Evolutionary conservation across 1,139 yeast species (phyloP), one percentile per base, ranked within the genome.

Genomic region (Trichomonascaceae sp.): DNA sequence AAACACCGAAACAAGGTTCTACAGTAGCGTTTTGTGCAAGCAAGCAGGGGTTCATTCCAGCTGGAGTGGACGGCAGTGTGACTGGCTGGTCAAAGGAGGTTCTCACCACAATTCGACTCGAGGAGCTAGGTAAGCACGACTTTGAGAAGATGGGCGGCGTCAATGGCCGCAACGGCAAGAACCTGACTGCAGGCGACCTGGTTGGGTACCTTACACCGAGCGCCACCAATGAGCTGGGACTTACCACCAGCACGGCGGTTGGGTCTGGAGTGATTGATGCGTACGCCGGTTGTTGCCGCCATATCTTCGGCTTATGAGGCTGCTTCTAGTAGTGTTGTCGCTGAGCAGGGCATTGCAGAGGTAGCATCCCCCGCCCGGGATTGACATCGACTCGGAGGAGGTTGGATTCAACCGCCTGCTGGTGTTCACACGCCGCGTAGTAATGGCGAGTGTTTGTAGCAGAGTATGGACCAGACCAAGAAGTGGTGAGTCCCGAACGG

Each of bases 241-340:
- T 89, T 43, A 71, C 92, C 9, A 69, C 78, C 17, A 68, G 69
- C 36, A 80, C 93, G 59, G 73, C 76, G 27, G 97, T 89, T 28
- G 96, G 95, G 5, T 76, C 93, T 2, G 96, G 95, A 47, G 94
- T 89, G 26, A 89, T 89, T 51, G 98, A 89, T 56, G 97, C 97
- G 9, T 89, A 89, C 52, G 93, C 97, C 6, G 98, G 98, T 33
- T 89, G 97, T n/a, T n/a, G n/a, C n/a, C n/a, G n/a, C n/a, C n/a
- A n/a, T n/a, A n/a, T n/a, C n/a, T n/a, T n/a, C n/a, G 97, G 74
- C 89, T 39, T 98, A 98, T 37, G 89, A 98, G 0, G 95, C 87
- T 38, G 98, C 96, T 20, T 94, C 93, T 2, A 74, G 76, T 47
- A 74, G 76, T n/a, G n/a, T n/a, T n/a, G n/a, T n/a, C n/a, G n/a